phyloP scores from a whole-genome alignment of 2,329 filamentous ascomycete genomes.

The Dothideomycetes sp. region DNA sequence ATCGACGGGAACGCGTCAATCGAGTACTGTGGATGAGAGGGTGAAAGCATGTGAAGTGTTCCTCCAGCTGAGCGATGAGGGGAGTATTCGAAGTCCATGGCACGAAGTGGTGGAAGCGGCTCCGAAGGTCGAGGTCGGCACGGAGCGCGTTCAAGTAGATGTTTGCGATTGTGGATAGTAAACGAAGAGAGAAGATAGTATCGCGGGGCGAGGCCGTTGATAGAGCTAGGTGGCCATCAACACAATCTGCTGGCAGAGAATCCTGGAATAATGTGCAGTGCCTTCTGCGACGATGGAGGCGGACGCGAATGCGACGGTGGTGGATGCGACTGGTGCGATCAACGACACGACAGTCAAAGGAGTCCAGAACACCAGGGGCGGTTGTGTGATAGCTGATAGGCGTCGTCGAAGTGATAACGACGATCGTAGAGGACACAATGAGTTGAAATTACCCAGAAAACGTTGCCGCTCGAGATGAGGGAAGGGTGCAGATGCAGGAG shows the following conservation, averaged over 20 bases:
- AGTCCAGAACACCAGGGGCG: neutral
- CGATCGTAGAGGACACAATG: constrained; percentile 7
- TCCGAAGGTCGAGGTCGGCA: constrained; percentile 1
- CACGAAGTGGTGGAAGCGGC: neutral
- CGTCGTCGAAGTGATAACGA: constrained; percentile 1
- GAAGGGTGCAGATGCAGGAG: constrained; percentile 4
- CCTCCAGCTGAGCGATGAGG: constrained; percentile 51
- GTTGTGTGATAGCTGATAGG: constrained; percentile 5
- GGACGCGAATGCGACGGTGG: too few relatives aligned
- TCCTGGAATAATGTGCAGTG: neutral
- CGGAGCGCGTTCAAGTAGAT: neutral
- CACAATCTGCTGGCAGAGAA: constrained; percentile 1
- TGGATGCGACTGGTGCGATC: constrained; percentile 11
- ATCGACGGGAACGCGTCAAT: constrained; percentile 76
- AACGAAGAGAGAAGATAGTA: constrained; percentile 2
- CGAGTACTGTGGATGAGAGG: constrained; percentile 53
- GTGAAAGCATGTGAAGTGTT: constrained; percentile 78
- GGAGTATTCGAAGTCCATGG: constrained; percentile 43
- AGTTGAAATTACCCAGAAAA: constrained; percentile 11
- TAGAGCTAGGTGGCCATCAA: constrained; percentile 12
- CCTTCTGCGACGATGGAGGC: neutral
- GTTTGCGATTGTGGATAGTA: neutral
- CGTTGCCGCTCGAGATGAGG: constrained; percentile 2
- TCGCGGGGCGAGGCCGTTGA: constrained; percentile 10
- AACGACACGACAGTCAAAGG: constrained; percentile 8